These are phyloP conservation scores for Chenopodium formosanum DNA, from an alignment of 148 eudicot genomes.

Conservation along the genomic window DNA sequence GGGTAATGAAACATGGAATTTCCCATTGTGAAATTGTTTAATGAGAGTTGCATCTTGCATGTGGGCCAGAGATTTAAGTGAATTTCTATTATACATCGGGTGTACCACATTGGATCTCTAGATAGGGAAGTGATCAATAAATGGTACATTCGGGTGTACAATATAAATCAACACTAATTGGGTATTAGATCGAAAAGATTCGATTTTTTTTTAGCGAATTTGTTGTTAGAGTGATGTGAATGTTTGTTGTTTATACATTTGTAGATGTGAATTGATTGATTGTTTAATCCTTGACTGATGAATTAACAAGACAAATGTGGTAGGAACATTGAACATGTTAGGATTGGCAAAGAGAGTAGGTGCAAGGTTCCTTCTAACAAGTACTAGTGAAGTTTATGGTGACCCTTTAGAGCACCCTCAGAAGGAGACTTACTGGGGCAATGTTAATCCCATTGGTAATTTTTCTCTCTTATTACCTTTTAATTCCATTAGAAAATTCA, in stretches of 20 bases:
- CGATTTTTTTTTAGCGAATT: no score
- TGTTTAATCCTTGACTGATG: slow-evolving; percentile 18
- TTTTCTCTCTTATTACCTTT: background rate
- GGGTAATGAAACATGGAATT: background rate
- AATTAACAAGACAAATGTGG: slow-evolving; percentile 94
- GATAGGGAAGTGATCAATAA: no score
- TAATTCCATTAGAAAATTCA: background rate
- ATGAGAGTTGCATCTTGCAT: slow-evolving; percentile 19
- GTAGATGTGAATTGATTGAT: background rate
- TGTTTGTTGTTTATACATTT: no score
- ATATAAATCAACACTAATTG: no score
- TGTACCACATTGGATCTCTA: no score
- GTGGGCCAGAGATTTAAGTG: background rate
- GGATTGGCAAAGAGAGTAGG: slow-evolving; percentile 97
- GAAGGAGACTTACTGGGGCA: slow-evolving; percentile 96
- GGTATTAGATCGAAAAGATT: no score
- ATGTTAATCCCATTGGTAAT: slow-evolving; percentile 94
- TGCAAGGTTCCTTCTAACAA: slow-evolving; percentile 85
- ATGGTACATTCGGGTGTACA: no score
- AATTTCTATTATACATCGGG: no score
- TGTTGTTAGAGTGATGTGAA: no score
- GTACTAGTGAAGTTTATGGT: slow-evolving; percentile 99
- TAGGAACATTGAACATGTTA: slow-evolving; percentile 93
- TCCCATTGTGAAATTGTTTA: background rate
- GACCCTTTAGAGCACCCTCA: slow-evolving; percentile 97